Evolutionary conservation across 495 filamentous ascomycete genomes (phyloP), one percentile per base, ranked within the genome.

Genomic region (Extremus antarcticus): DNA sequence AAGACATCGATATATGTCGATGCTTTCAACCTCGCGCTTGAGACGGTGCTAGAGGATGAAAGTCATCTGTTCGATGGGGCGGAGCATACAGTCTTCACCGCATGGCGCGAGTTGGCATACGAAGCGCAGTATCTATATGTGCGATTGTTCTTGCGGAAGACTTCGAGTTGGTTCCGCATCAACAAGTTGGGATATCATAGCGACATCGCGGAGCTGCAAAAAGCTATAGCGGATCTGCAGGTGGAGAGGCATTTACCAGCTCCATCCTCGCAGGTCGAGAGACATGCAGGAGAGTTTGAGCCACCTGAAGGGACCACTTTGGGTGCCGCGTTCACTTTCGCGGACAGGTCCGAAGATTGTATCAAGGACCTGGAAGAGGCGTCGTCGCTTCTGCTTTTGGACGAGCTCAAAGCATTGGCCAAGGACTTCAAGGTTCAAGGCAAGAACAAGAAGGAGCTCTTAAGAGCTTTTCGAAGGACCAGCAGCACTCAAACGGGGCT

Each of bases 91-190:
- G 77, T 96, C 0, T 96, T 98, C 67, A 68, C 74, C 16, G 71
- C 81, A 47, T 98, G 91, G 88, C 77, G 73, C 59, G 68, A 67
- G 0, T 60, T 95, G 65, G 74, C 73, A 32, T 96, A 95, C 69
- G 90, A 95, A 63, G 81, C 89, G 38, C 91, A 96, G 63, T 96
- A 92, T 71, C 63, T 95, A 62, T 98, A 96, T 72, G 90, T 96
- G 13, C 84, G 92, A 13, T 71, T 98, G 4, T 98, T 98, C 62
- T 77, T 98, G 7, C 86, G 92, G 47, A 98, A 98, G 67, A 92
- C 88, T 0, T 82, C 87, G n/a, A 80, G 83, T 1, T 98, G 92
- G 92, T 90, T 95, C 71, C 87, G 92, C 29, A 78, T 90, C 56
- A 76, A 78, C 57, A 78, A 80, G 21, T 65, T 98, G 21, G 78